phyloP scores from a whole-genome alignment of 1,284 basidiomycete genomes.

The Pulchroboletus neoregius region DNA sequence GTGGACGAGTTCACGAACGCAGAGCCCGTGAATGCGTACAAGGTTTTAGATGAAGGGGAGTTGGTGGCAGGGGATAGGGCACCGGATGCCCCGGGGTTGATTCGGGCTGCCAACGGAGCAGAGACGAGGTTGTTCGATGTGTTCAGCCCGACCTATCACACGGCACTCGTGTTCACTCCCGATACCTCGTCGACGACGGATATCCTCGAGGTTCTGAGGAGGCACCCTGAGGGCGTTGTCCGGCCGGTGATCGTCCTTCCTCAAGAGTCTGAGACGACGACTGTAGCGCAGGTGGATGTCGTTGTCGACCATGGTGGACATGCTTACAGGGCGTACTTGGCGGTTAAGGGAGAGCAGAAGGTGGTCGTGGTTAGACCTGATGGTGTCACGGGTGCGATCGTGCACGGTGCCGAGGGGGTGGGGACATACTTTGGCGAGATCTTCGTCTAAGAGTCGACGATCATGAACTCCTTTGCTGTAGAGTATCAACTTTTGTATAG shows the following conservation, averaged over 20 bases:
- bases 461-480: too few species aligned
- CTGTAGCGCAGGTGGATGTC: neutral
- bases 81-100: constrained; percentile 14
- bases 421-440: constrained; percentile 28
- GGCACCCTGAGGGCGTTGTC: constrained; percentile 1
- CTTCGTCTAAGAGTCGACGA: neutral
- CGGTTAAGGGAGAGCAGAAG: constrained; percentile 9
- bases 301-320: constrained; percentile 16
- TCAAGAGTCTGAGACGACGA: neutral
- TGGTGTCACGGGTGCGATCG: constrained; percentile 35
- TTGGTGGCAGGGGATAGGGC: constrained; percentile 19
- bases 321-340: constrained; percentile 21
- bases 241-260: constrained; percentile 16
- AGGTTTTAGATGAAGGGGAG: constrained; percentile 2
- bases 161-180: constrained; percentile 21
- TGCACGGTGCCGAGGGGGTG: constrained; percentile 29
- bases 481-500: too few species aligned
- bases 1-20: constrained; percentile 19
- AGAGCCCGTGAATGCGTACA: constrained; percentile 10
- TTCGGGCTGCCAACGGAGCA: neutral
- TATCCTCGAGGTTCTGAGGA: constrained; percentile 7
- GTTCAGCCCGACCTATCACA: constrained; percentile 19
- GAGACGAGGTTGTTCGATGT: constrained; percentile 22
- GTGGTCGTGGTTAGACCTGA: too few species aligned
- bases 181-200: neutral